phyloP scores from a whole-genome alignment of 2,329 filamentous ascomycete species.

The Penicillium sp. region DNA sequence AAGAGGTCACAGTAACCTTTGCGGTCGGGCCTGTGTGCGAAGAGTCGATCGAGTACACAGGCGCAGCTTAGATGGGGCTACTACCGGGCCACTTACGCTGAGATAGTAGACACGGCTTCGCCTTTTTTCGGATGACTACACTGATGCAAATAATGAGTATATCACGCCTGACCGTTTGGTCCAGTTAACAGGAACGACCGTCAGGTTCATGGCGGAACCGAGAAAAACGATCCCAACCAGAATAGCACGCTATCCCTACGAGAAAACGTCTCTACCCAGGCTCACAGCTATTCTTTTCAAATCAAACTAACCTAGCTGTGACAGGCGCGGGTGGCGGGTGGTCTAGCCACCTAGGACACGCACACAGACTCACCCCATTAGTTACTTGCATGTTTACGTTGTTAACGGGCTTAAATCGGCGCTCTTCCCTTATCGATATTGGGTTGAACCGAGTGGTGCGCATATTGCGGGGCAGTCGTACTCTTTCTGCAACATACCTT shows the following conservation, averaged over 20 bases:
- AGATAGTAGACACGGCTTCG: slow-evolving; percentile 31
- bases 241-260: not conserved
- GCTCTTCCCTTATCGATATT: not conserved
- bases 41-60: slow-evolving; percentile 39
- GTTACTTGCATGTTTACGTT: not conserved
- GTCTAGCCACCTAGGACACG: not conserved
- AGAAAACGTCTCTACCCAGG: not conserved
- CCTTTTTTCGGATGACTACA: slow-evolving; percentile 42
- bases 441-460: not conserved
- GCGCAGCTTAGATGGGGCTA: slow-evolving; percentile 37
- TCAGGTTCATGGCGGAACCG: not conserved
- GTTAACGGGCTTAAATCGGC: not conserved
- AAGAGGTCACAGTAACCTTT: slow-evolving; percentile 35
- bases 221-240: not conserved
- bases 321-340: too few species aligned
- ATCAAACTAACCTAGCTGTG: not conserved
- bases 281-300: not conserved
- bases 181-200: not conserved
- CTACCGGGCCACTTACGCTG: slow-evolving; percentile 33
- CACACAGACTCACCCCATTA: not conserved
- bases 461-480: not conserved
- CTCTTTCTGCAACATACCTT: slow-evolving; percentile 33
- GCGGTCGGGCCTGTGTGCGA: slow-evolving; percentile 41
- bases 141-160: slow-evolving; percentile 30
- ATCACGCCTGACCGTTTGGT: slow-evolving; percentile 7